Evolutionary conservation across 2,329 filamentous ascomycete genomes (phyloP).

Genomic region (Talaromyces rugulosus): DNA sequence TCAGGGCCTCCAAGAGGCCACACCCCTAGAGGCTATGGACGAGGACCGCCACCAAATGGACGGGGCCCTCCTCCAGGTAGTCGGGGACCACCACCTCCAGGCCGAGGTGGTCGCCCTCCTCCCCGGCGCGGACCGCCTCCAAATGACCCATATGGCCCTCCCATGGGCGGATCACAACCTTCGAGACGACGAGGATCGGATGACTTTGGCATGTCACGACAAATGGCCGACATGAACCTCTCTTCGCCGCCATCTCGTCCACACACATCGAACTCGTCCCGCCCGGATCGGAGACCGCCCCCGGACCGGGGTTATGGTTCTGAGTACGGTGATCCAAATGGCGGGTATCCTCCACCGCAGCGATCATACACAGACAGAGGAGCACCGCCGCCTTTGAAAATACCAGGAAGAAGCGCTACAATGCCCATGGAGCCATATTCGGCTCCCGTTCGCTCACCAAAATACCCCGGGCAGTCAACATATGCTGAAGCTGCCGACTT

Average conservation of each 20-base stretch:
- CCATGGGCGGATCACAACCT: conserved; percentile 25
- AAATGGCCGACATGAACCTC: conserved; percentile 37
- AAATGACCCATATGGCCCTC: conserved; percentile 25
- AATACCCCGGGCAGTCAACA: conserved; percentile 32
- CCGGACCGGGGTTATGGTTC: conserved; percentile 16
- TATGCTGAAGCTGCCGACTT: conserved; percentile 25
- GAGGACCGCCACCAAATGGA: conserved; percentile 8
- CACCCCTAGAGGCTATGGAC: conserved; percentile 6
- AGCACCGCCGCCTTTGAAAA: conserved; percentile 24
- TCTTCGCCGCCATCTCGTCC: conserved; percentile 26
- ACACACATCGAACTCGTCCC: conserved; percentile 36
- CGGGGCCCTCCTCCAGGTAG: conserved; percentile 12
- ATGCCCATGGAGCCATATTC: conserved; percentile 25
- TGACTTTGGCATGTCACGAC: conserved; percentile 31
- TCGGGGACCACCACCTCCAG: conserved; percentile 9
- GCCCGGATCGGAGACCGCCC: conserved; percentile 23
- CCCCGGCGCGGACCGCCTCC: conserved; percentile 27
- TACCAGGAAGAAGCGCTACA: conserved; percentile 33
- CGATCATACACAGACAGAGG: conserved; percentile 25
- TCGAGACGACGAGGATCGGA: conserved; percentile 31
- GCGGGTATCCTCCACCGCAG: conserved; percentile 16
- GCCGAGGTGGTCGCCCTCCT: conserved; percentile 22
- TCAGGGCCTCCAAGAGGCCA: not conserved
- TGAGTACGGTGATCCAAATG: not conserved
- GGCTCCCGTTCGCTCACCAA: conserved; percentile 16